A percentile compares a stretch with the other conserved stretches of the same genome.
phyloP scores from a whole-genome alignment of 805 yeast genomes.

The Wickerhamomyces canadensis region DNA sequence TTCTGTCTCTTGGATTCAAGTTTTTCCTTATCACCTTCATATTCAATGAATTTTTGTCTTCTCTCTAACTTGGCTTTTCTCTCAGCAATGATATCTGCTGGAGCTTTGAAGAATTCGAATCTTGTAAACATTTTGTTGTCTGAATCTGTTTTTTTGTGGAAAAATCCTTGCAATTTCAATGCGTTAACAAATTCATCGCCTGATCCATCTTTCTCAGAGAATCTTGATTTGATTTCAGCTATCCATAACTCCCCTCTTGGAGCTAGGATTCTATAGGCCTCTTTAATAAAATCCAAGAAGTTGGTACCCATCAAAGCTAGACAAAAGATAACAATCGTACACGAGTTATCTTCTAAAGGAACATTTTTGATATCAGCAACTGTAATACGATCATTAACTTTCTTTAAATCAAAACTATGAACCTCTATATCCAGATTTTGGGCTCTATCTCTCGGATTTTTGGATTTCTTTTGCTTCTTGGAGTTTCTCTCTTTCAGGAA shows the following conservation, averaged over 20 bases:
- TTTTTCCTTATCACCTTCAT: slow-evolving; percentile 56
- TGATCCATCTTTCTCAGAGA: slow-evolving; percentile 65
- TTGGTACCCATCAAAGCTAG: slow-evolving; percentile 97
- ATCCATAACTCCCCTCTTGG: slow-evolving; percentile 97
- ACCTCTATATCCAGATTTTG: slow-evolving; percentile 51
- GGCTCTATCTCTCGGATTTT: slow-evolving; percentile 24
- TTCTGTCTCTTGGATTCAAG: slow-evolving; percentile 48
- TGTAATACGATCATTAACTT: slow-evolving; percentile 82
- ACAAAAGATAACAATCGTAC: slow-evolving; percentile 88
- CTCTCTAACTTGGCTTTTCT: slow-evolving; percentile 56
- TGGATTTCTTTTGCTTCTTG: slow-evolving; percentile 26
- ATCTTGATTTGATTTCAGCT: slow-evolving; percentile 93
- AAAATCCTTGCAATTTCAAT: slow-evolving; percentile 74
- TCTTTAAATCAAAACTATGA: slow-evolving; percentile 88
- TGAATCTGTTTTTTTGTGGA: slow-evolving; percentile 83
- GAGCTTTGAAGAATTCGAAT: slow-evolving; percentile 90
- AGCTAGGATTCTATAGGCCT: slow-evolving; percentile 79
- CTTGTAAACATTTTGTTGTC: slow-evolving; percentile 89
- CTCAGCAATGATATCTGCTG: slow-evolving; percentile 59
- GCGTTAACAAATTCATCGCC: slow-evolving; percentile 80
- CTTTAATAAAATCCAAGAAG: slow-evolving; percentile 84
- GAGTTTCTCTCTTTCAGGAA: slow-evolving; percentile 35
- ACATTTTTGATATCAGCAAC: slow-evolving; percentile 96
- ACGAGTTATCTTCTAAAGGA: slow-evolving; percentile 74
- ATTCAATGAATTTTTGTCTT: slow-evolving; percentile 64